Conservation (phyloP, 2,329 filamentous ascomycete species). For the Orbilia brochopaga region DNA sequence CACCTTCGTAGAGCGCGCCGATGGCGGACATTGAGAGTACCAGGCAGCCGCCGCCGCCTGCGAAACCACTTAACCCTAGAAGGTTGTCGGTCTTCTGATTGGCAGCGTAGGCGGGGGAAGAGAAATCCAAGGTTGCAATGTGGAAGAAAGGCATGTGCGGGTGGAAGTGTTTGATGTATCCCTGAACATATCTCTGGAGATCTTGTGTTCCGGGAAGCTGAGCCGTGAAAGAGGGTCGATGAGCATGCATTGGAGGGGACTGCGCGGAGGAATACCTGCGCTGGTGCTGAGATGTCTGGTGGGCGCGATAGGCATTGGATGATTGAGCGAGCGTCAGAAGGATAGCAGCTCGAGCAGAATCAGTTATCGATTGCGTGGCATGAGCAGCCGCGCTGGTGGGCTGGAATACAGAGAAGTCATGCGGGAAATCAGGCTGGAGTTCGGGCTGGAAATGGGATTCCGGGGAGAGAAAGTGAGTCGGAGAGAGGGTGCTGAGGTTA, state of each 20-base stretch:
- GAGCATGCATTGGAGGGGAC: conserved; percentile 53
- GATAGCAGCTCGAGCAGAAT: conserved; percentile 69
- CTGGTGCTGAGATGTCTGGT: conserved; percentile 63
- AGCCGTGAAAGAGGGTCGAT: conserved; percentile 56
- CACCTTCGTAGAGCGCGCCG: conserved; percentile 84
- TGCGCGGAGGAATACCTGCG: conserved; percentile 57
- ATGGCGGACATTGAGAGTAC: conserved; percentile 87
- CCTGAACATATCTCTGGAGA: conserved; percentile 85
- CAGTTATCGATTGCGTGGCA: conserved; percentile 70
- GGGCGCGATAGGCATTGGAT: conserved; percentile 67
- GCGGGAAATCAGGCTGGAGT: conserved; percentile 65
- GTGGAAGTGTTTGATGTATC: conserved; percentile 91
- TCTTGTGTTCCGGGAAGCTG: conserved; percentile 79
- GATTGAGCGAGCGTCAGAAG: conserved; percentile 68
- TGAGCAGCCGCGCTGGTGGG: conserved; percentile 53
- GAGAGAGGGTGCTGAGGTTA: conserved; percentile 63
- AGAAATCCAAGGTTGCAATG: conserved; percentile 88
- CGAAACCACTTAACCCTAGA: conserved; percentile 64
- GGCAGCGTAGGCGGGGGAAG: conserved; percentile 71
- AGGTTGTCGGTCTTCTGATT: conserved; percentile 67
- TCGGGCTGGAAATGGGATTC: conserved; percentile 61
- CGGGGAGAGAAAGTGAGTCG: conserved; percentile 60
- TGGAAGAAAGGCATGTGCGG: conserved; percentile 95
- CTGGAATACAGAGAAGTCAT: conserved; percentile 61
- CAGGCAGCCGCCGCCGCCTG: conserved; percentile 83